Conservation (phyloP, 2,329 filamentous ascomycete genomes). For the Rhynchosporium graminicola region DNA sequence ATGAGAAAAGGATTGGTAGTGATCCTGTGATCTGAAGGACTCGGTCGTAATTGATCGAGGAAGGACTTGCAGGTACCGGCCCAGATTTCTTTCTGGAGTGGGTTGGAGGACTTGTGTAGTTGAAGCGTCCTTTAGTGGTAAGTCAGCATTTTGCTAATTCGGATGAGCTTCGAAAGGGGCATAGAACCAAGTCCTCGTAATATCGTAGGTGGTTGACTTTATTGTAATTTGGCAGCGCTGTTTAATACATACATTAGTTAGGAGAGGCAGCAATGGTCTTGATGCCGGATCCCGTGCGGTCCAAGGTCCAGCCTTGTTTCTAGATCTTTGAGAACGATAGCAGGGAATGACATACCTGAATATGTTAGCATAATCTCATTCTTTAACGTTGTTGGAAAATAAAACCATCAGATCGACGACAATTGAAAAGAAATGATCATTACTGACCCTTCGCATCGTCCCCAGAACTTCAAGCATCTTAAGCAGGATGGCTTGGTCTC, state of each 20-base stretch:
- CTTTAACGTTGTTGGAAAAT: not conserved
- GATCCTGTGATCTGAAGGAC: slow-evolving; percentile 1
- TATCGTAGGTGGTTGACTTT: too few species aligned
- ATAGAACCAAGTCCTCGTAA: too few species aligned
- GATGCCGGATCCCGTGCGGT: not conserved
- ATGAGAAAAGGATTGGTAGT: slow-evolving; percentile 9
- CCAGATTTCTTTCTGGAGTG: too few species aligned
- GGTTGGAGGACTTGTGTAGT: not conserved
- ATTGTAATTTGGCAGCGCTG: too few species aligned
- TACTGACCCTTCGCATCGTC: slow-evolving; percentile 15
- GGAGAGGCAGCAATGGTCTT: not conserved
- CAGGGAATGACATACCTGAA: not conserved
- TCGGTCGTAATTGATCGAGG: not conserved
- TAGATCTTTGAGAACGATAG: not conserved
- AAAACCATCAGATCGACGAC: too few species aligned
- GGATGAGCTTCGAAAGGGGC: too few species aligned
- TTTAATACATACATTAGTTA: not conserved
- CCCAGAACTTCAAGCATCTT: slow-evolving; percentile 18
- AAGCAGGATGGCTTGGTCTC: slow-evolving; percentile 15
- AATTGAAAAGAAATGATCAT: not conserved
- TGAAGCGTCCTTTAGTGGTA: not conserved
- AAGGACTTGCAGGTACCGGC: not conserved
- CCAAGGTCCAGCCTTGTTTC: not conserved
- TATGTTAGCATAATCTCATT: not conserved
- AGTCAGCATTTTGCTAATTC: too few species aligned